A percentile compares a stretch with the other conserved stretches of the same genome.
These are phyloP conservation scores for Psophocarpus tetragonolobus DNA, from an alignment of 306 rosid genomes.

Conservation along the genomic window DNA sequence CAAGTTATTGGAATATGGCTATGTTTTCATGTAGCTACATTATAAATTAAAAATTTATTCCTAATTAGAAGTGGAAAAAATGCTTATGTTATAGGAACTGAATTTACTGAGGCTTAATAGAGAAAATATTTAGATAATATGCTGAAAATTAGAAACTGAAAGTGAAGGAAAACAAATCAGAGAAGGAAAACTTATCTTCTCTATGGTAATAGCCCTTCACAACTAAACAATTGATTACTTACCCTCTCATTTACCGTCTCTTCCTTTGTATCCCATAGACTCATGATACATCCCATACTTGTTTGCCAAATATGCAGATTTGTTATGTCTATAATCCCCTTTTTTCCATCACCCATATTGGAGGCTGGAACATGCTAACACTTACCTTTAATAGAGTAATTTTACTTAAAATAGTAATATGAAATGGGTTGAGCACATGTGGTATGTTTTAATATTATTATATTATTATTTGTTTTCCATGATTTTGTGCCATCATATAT, in stretches of 20 bases:
- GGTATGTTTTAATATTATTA: slow-evolving; percentile 4
- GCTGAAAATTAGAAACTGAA: background rate
- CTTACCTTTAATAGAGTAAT: background rate
- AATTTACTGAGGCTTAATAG: background rate
- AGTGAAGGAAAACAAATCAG: background rate
- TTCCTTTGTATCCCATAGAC: background rate
- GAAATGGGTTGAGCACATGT: slow-evolving; percentile 12
- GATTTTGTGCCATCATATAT: slow-evolving; percentile 14
- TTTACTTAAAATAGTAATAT: background rate
- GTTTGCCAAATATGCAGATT: background rate
- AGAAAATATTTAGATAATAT: background rate
- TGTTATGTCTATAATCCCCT: background rate
- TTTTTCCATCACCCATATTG: background rate
- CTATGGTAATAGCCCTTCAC: background rate
- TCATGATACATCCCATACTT: background rate
- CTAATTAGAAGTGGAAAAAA: background rate
- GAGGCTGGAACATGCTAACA: background rate
- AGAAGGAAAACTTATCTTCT: background rate
- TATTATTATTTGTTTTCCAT: background rate
- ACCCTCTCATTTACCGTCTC: background rate
- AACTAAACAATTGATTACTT: background rate
- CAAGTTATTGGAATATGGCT: slow-evolving; percentile 10
- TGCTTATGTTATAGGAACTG: background rate
- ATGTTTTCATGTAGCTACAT: background rate
- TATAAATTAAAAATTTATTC: background rate